Evolutionary conservation across 2,329 filamentous ascomycete species (phyloP).

Genomic region (Ophiostoma novo-ulmi): DNA sequence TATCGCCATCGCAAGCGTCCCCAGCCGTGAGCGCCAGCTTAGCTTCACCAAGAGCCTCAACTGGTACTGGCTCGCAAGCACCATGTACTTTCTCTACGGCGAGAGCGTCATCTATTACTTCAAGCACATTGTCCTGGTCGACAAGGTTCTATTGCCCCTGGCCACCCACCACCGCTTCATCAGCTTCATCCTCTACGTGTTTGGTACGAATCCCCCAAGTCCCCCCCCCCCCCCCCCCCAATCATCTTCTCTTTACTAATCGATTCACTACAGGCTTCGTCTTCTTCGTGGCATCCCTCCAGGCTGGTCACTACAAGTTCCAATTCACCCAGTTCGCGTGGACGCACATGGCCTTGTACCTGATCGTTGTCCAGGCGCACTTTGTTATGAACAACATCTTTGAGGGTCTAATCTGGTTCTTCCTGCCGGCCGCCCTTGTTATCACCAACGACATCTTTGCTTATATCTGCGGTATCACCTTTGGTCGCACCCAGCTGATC

Average conservation of each 20-base stretch:
- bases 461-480: slow-evolving; percentile 95
- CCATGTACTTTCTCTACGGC: slow-evolving; percentile 98
- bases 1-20: slow-evolving; percentile 93
- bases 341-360: slow-evolving; percentile 98
- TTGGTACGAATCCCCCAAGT: slow-evolving; percentile 54
- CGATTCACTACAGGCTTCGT: slow-evolving; percentile 68
- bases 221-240: background rate
- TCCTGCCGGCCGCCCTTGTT: slow-evolving; percentile 87
- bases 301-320: slow-evolving; percentile 95
- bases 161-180: slow-evolving; percentile 98
- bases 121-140: slow-evolving; percentile 95
- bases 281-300: slow-evolving; percentile 91
- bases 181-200: slow-evolving; percentile 95
- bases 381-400: slow-evolving; percentile 99
- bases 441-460: slow-evolving; percentile 99
- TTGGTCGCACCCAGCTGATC: slow-evolving; percentile 93
- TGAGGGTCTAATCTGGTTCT: slow-evolving; percentile 99
- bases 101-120: slow-evolving; percentile 99
- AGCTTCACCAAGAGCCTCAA: slow-evolving; percentile 94
- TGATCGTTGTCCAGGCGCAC: slow-evolving; percentile 96
- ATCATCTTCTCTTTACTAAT: background rate
- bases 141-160: slow-evolving; percentile 85
- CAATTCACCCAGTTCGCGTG: slow-evolving; percentile 99
- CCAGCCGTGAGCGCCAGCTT: slow-evolving; percentile 82
- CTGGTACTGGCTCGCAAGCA: slow-evolving; percentile 98